These are phyloP conservation scores for Phytophthora fragariaefolia DNA, from an alignment of 352 stramenopile genomes.

Conservation along the genomic window DNA sequence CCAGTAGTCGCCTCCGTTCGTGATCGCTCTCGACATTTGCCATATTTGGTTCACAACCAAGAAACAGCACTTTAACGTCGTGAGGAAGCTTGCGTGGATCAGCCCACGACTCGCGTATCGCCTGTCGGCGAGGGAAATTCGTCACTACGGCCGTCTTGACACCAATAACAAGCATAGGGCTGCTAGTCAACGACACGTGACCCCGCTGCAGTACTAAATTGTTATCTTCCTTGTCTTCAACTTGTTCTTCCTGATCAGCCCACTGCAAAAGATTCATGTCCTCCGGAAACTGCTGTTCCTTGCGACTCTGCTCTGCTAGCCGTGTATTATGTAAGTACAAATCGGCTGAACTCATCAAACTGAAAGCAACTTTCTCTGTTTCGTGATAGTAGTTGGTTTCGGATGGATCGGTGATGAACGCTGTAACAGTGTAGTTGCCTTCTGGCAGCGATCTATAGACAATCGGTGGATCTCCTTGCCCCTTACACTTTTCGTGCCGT, in stretches of 20 bases:
- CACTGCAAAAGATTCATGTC: constrained; percentile 26
- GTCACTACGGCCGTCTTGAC: constrained; percentile 51
- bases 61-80: constrained; percentile 42
- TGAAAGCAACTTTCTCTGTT: constrained; percentile 10
- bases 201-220: constrained; percentile 4
- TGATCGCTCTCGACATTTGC: background rate
- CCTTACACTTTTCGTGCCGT: constrained; percentile 23
- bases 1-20: constrained; percentile 3
- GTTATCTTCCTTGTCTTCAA: background rate
- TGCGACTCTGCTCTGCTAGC: constrained; percentile 16
- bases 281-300: constrained; percentile 25
- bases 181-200: background rate
- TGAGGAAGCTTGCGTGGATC: constrained; percentile 6
- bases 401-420: constrained; percentile 22
- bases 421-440: constrained; percentile 31
- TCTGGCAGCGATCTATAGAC: constrained; percentile 14
- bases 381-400: background rate
- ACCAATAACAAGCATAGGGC: constrained; percentile 44
- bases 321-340: constrained; percentile 3
- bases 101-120: constrained; percentile 52
- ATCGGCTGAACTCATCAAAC: constrained; percentile 12
- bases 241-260: constrained; percentile 13
- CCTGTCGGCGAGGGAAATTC: constrained; percentile 40
- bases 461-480: background rate
- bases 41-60: constrained; percentile 38